A percentile compares a stretch with the other conserved stretches of the same genome.
These are phyloP conservation scores for Lepiota brunneoincarnata DNA, from an alignment of 768 basidiomycete genomes.

Conservation along the genomic window DNA sequence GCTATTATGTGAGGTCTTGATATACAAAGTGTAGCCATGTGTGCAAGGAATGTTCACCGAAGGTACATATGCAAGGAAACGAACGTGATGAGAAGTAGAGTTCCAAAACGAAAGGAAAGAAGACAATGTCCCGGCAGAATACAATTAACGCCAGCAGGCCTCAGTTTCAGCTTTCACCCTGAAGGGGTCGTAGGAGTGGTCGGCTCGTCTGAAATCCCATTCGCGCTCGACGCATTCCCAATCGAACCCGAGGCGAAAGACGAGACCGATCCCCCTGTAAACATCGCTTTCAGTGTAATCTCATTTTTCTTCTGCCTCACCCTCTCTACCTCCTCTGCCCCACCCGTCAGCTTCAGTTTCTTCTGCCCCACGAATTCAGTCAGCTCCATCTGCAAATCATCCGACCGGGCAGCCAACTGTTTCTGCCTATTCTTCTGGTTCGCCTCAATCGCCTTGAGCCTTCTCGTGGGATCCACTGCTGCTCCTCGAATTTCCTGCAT, in stretches of 20 bases:
- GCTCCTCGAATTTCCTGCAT: constrained; percentile 90
- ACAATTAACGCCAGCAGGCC: neutral
- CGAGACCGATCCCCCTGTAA: constrained; percentile 27
- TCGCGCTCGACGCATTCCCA: constrained; percentile 12
- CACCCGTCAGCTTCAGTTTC: constrained; percentile 94
- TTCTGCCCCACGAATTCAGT: constrained; percentile 82
- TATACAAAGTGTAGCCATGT: neutral
- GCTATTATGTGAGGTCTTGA: neutral
- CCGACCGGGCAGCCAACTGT: constrained; percentile 67
- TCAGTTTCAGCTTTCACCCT: neutral
- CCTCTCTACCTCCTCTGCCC: constrained; percentile 88
- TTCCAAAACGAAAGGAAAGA: neutral
- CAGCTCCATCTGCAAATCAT: constrained; percentile 85
- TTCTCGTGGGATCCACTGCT: constrained; percentile 73
- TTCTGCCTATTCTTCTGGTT: constrained; percentile 78
- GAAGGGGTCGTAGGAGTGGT: constrained; percentile 1
- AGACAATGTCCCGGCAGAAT: neutral
- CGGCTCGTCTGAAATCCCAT: neutral
- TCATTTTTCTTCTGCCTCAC: constrained; percentile 85
- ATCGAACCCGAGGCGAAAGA: constrained; percentile 1
- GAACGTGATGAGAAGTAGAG: neutral
- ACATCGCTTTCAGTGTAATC: constrained; percentile 87
- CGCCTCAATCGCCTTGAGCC: constrained; percentile 91
- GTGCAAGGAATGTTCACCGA: neutral
- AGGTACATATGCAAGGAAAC: constrained; percentile 5